A percentile compares a stretch with the other conserved stretches of the same genome.
Evolutionary conservation across 257 asterid genomes (phyloP).

Genomic region (Ilex asprella): DNA sequence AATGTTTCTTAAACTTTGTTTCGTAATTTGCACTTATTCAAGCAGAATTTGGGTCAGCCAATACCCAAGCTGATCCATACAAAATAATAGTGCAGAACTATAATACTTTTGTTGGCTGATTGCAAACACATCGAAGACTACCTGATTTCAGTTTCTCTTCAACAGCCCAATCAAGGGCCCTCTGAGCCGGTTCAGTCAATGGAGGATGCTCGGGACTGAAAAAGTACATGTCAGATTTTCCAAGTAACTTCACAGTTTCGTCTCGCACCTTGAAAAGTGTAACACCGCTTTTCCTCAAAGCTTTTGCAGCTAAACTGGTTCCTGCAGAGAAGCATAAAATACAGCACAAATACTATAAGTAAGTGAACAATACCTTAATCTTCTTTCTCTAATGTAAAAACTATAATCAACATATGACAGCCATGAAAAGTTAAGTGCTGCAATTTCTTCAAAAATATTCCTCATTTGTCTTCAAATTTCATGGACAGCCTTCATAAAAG

Average conservation of each 20-base stretch:
- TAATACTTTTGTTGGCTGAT: no score
- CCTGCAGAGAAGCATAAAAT: conserved; percentile 34
- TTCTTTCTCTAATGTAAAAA: background rate
- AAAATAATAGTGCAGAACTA: no score
- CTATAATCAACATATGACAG: conserved; percentile 1
- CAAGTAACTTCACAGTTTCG: conserved; percentile 54
- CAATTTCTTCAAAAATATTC: no score
- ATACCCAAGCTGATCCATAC: no score
- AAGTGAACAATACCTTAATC: no score
- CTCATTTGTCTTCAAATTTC: no score
- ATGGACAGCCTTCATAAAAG: no score
- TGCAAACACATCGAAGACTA: conserved; percentile 5
- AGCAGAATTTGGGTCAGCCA: no score
- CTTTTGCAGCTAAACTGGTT: conserved; percentile 79
- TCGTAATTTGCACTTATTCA: no score
- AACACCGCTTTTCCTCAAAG: conserved; percentile 73
- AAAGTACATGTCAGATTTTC: conserved; percentile 61
- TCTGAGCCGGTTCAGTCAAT: conserved; percentile 78
- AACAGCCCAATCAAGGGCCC: conserved; percentile 85
- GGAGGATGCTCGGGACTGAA: conserved; percentile 88
- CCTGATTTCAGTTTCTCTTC: conserved; percentile 88
- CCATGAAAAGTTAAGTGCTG: no score
- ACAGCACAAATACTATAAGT: background rate
- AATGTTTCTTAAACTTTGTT: no score
- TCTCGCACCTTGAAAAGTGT: conserved; percentile 69